Percentiles rank a stretch among this genome's conserved stretches.
Conservation (phyloP, 371 early-diverging fungal genomes). For the Apophysomyces variabilis region DNA sequence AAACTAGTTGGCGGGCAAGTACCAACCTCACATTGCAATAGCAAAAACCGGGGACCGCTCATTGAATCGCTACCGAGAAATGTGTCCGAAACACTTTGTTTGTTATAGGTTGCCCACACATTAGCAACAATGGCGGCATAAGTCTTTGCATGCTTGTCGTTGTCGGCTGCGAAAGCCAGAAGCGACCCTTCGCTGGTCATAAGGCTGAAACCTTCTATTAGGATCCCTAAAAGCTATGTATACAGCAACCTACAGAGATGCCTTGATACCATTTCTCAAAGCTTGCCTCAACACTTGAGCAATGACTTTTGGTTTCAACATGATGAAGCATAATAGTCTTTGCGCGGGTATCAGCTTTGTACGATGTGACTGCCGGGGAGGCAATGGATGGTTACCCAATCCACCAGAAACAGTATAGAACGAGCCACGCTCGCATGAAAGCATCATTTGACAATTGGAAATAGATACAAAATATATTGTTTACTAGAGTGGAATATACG, state of each 20-base stretch:
- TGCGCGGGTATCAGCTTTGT: background rate
- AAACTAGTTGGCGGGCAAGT: background rate
- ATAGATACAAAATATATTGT: too few species aligned
- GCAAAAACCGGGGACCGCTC: conserved; percentile 54
- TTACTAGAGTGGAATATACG: too few species aligned
- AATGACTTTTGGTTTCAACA: conserved; percentile 75
- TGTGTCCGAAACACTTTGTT: conserved; percentile 38
- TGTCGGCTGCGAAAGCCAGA: conserved; percentile 70
- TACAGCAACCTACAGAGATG: conserved; percentile 59
- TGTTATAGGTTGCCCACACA: conserved; percentile 80
- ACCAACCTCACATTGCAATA: conserved; percentile 72
- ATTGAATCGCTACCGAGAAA: conserved; percentile 34
- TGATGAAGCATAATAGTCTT: conserved; percentile 15
- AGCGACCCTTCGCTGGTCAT: conserved; percentile 76
- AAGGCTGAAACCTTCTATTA: conserved; percentile 47
- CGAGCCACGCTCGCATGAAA: too few species aligned
- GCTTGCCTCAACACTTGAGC: conserved; percentile 72
- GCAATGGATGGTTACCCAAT: background rate
- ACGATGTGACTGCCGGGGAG: background rate
- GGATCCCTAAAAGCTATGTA: background rate
- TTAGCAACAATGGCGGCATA: conserved; percentile 78
- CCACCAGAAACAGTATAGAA: too few species aligned
- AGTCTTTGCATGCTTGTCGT: conserved; percentile 66
- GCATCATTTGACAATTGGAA: too few species aligned
- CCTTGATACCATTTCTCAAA: conserved; percentile 65